Evolutionary conservation across 805 yeast genomes (phyloP), one percentile per base, ranked within the genome.

Genomic region (Hagleromyces aurorensis): DNA sequence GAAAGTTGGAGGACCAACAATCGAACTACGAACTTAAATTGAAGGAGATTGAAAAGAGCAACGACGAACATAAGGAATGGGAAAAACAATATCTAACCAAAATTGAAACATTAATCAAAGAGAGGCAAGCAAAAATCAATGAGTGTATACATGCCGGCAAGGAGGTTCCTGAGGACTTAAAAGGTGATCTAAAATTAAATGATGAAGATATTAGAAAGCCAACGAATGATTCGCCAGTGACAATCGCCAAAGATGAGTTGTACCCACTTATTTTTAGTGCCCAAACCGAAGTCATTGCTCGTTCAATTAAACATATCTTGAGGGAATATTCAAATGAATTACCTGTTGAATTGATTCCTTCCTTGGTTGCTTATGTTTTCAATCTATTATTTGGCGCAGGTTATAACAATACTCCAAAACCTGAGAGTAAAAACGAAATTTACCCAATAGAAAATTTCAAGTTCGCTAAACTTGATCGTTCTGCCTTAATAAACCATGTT

Each of bases 251-350:
- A 16, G 58, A 53, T 21, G 53, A 55, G 40, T 62, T 71, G 37
- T 45, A 58, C 5, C 62, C 75, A n/a, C 61, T 81, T 27, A 56
- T 65, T 33, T 51, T 45, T 9, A 54, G 76, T 21, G 55, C 75
- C 17, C 52, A 55, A 29, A 28, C 52, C 12, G 97, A 87, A 57
- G 78, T 87, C 64, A 56, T 87, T 44, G 71, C 89, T 14, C 78
- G 98, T 60, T 72, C 83, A 16, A 57, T 72, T 28, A 89, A 89
- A 61, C 93, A 85, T 47, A 53, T 78, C 25, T 59, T 87, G 46
- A 75, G 85, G 50, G 51, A 55, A 3, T 50, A 56, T 16, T 53
- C 78, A 21, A 43, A 41, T 5, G 32, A 43, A 1, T 48, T 77
- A 11, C 84, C 91, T 11, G 32, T 69, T 7, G 56, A 65, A 23